A percentile compares a stretch with the other conserved stretches of the same genome.
These are phyloP conservation scores for Ensete ventricosum DNA, from an alignment of 176 grass and related monocot species.

Conservation along the genomic window DNA sequence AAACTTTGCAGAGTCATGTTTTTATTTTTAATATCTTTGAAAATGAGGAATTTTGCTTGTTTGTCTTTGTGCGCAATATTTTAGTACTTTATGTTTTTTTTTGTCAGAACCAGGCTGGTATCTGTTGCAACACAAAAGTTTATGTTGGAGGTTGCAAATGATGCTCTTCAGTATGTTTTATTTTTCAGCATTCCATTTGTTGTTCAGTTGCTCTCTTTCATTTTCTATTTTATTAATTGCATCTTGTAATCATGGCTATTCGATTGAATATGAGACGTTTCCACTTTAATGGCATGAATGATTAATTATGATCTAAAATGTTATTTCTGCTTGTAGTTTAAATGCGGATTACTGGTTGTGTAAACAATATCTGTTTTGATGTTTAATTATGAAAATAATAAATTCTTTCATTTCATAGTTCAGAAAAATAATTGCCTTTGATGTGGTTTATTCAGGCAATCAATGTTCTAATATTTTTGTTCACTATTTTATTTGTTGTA, in stretches of 20 bases:
- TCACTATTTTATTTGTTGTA: too few species aligned
- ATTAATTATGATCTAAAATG: too few species aligned
- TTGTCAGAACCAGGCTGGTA: conserved; percentile 75
- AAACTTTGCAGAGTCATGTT: background rate
- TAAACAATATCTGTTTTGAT: too few species aligned
- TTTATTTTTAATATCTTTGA: background rate
- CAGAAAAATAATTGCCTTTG: too few species aligned
- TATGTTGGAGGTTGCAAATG: conserved; percentile 79
- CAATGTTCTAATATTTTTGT: too few species aligned
- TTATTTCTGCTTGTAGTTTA: too few species aligned
- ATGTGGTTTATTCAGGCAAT: too few species aligned
- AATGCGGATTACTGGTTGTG: too few species aligned
- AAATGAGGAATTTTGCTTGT: background rate
- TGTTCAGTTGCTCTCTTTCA: background rate
- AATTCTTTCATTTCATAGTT: too few species aligned
- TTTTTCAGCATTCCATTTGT: background rate
- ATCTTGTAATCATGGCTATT: background rate
- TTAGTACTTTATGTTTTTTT: background rate
- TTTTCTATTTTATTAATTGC: background rate
- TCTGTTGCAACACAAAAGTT: conserved; percentile 94
- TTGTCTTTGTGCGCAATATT: conserved; percentile 11
- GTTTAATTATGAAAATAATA: too few species aligned
- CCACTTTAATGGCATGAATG: too few species aligned
- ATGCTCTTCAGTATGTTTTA: conserved; percentile 82
- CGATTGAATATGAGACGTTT: background rate